These are phyloP conservation scores for Fragaria nilgerrensis DNA, from an alignment of 306 rosid species.

Conservation along the genomic window DNA sequence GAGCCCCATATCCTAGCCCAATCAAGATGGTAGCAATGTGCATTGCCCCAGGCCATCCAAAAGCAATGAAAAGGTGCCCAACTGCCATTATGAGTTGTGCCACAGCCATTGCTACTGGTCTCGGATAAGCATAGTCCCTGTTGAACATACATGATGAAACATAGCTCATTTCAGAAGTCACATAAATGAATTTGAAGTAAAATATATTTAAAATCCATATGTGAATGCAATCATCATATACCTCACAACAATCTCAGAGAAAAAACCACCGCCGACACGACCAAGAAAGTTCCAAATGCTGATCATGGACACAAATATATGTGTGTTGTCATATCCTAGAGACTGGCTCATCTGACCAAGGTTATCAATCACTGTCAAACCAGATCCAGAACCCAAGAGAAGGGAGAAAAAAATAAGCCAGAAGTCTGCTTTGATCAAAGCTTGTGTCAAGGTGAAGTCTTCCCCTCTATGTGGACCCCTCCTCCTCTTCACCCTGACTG, in stretches of 20 bases:
- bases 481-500: constrained; percentile 83
- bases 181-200: background rate
- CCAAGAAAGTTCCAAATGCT: constrained; percentile 99
- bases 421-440: constrained; percentile 84
- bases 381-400: constrained; percentile 85
- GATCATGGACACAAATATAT: constrained; percentile 81
- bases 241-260: constrained; percentile 86
- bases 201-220: background rate
- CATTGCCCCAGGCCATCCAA: constrained; percentile 92
- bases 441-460: constrained; percentile 85
- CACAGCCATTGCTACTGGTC: constrained; percentile 72
- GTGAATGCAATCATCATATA: constrained; percentile 29
- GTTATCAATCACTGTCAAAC: constrained; percentile 88
- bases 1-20: constrained; percentile 93
- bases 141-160: constrained; percentile 21
- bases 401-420: constrained; percentile 90
- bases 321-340: constrained; percentile 57
- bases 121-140: constrained; percentile 81
- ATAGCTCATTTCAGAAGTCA: background rate
- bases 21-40: constrained; percentile 67
- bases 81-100: constrained; percentile 75
- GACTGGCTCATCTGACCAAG: constrained; percentile 88
- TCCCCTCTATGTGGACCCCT: constrained; percentile 85
- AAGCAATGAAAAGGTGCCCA: constrained; percentile 70
- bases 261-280: constrained; percentile 89